These are phyloP conservation scores for Plasmodium blacklocki DNA, from an alignment of 169 alveolate genomes.

Conservation along the genomic window DNA sequence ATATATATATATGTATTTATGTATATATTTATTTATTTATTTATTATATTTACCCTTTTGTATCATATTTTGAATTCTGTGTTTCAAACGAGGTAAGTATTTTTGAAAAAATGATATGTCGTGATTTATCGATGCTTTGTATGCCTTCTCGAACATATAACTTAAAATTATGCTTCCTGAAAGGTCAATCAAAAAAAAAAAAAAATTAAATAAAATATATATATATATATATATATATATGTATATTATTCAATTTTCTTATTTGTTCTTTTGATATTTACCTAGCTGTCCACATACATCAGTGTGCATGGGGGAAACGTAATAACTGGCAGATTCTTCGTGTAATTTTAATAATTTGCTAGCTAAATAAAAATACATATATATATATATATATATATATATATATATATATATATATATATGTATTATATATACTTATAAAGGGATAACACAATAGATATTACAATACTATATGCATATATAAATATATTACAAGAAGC, in stretches of 20 bases:
- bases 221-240: not conserved
- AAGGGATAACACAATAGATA: not conserved
- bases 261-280: not conserved
- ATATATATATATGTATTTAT: not conserved
- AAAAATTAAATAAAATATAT: no score
- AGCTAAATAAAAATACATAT: not conserved
- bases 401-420: not conserved
- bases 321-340: not conserved
- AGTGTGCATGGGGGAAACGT: conserved; percentile 31
- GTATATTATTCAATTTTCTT: not conserved
- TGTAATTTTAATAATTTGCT: conserved; percentile 22
- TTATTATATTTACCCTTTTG: conserved; percentile 11
- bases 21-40: not conserved
- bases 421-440: no score
- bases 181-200: no score
- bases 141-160: conserved; percentile 28
- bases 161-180: conserved; percentile 24
- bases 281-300: conserved; percentile 65
- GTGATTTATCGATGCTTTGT: conserved; percentile 7
- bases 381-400: not conserved
- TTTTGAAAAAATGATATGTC: conserved; percentile 18
- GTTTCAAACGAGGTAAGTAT: conserved; percentile 29
- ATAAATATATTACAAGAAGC: not conserved
- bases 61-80: conserved; percentile 19
- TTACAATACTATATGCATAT: no score